Percentiles rank a stretch among this genome's conserved stretches.
These are phyloP conservation scores for Dactylellina parvicollis DNA, from an alignment of 2,329 filamentous ascomycete genomes.

Conservation along the genomic window DNA sequence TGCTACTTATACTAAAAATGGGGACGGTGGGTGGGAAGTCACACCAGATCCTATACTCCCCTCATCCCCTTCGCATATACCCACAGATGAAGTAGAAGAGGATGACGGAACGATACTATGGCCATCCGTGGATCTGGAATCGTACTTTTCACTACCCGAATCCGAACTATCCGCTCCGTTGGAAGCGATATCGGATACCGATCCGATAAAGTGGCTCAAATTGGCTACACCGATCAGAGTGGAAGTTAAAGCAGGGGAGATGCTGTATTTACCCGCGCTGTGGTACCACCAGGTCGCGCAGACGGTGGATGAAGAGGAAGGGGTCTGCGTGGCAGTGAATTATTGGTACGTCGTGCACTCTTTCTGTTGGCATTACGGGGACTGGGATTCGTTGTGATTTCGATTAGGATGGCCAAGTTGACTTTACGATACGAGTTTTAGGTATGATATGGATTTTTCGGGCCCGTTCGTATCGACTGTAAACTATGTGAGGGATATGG, in stretches of 20 bases:
- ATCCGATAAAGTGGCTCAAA: constrained; percentile 67
- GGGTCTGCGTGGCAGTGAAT: constrained; percentile 80
- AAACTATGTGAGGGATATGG: constrained; percentile 64
- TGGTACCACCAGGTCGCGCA: constrained; percentile 89
- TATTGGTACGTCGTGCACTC: constrained; percentile 71
- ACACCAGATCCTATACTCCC: constrained; percentile 57
- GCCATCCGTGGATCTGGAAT: constrained; percentile 30
- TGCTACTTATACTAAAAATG: constrained; percentile 67
- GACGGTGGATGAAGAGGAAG: constrained; percentile 70
- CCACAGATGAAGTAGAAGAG: not conserved
- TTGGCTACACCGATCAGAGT: constrained; percentile 72
- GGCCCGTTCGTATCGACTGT: constrained; percentile 73
- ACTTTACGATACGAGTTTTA: constrained; percentile 58
- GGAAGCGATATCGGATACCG: constrained; percentile 60
- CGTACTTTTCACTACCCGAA: constrained; percentile 38
- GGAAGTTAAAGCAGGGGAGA: constrained; percentile 76
- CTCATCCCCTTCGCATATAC: no score
- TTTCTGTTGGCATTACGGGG: no score
- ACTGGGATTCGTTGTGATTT: no score
- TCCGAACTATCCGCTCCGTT: not conserved
- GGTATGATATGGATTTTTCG: constrained; percentile 82
- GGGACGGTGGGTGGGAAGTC: constrained; percentile 43
- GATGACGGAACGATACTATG: constrained; percentile 28
- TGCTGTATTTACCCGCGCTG: constrained; percentile 82
- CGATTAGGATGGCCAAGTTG: not conserved